Base-by-base conservation (phyloP, 2,329 filamentous ascomycete species). In the Pseudopyrenochaeta lycopersici region DNA sequence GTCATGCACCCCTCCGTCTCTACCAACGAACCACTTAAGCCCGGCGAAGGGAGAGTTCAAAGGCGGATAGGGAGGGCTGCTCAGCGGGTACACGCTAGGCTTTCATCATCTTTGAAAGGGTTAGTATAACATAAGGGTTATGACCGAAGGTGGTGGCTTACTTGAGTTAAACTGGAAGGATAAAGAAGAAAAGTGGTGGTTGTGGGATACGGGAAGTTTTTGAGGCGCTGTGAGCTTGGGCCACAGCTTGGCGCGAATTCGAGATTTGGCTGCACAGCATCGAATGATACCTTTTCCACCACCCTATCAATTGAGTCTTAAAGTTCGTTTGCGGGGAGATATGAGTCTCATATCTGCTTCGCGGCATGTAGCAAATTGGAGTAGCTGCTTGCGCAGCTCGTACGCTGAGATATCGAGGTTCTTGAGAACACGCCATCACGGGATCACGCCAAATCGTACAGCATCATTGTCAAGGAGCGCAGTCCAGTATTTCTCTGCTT, bases 91-190 rank as follows among this genome's bases (percentile, higher is more conserved):
- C 95, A 98, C 94, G 87, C 91, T 89, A 88, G 87, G 91, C 91
- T 97, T 96, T 99, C 95, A 98, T 99, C 94, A 98, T 96, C 92
- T 97, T 66, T 53, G 45, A 43, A 44, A 21, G 12, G 63, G 65
- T 75, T 60, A 74, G 60, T 56, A 68, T 14, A 1, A 20, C 15
- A n/a, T 38, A 18, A 48, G 44, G 7, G 9, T 40, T 7, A 7
- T 11, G 4, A n/a, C 12, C 15, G 21, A 42, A 10, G 12, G 40
- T 46, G 49, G 49, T 15, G 56, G 87, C 92, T 86, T 84, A 97
- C 93, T 83, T 91, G 86, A 89, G 88, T 90, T 96, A 96, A 96
- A 97, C 93, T 92, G 92, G 93, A 97, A 96, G 92, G 93, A 92
- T 94, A 85, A 88, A 89, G 85, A 88, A 78, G 49, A 76, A 61